Conservation (phyloP, 116 monocot genomes). For the Papilionanthe hybrid region DNA sequence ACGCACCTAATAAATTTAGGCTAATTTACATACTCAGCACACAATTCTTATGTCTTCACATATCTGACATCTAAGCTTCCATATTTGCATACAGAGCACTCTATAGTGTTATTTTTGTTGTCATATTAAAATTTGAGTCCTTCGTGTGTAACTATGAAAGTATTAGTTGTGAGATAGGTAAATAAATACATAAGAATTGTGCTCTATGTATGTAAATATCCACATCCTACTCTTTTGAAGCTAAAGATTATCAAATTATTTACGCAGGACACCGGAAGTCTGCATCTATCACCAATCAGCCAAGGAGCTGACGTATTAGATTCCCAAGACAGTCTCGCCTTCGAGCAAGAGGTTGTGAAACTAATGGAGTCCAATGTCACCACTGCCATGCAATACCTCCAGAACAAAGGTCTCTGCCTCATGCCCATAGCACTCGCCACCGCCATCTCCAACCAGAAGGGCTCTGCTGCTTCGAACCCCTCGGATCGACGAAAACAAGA, state of each 20-base stretch:
- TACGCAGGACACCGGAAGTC: slow-evolving; percentile 30
- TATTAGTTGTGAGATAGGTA: too few relatives aligned
- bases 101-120: too few relatives aligned
- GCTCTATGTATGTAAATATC: too few relatives aligned
- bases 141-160: too few relatives aligned
- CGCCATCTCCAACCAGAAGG: slow-evolving; percentile 61
- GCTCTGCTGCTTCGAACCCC: slow-evolving; percentile 26
- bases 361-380: slow-evolving; percentile 82
- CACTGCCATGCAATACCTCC: slow-evolving; percentile 74
- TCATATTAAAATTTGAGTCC: too few relatives aligned
- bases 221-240: background rate
- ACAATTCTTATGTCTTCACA: too few relatives aligned
- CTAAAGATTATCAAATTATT: background rate
- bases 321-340: slow-evolving; percentile 27
- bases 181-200: too few relatives aligned
- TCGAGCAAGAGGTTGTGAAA: slow-evolving; percentile 66
- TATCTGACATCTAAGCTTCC: too few relatives aligned
- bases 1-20: too few relatives aligned
- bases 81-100: too few relatives aligned
- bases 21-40: too few relatives aligned
- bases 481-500: slow-evolving; percentile 25
- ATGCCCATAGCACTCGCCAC: slow-evolving; percentile 84
- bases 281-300: slow-evolving; percentile 37
- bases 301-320: slow-evolving; percentile 23
- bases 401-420: slow-evolving; percentile 87